Evolutionary conservation across 2,329 filamentous ascomycete species (phyloP).

Genomic region (Rachicladosporium sp.): DNA sequence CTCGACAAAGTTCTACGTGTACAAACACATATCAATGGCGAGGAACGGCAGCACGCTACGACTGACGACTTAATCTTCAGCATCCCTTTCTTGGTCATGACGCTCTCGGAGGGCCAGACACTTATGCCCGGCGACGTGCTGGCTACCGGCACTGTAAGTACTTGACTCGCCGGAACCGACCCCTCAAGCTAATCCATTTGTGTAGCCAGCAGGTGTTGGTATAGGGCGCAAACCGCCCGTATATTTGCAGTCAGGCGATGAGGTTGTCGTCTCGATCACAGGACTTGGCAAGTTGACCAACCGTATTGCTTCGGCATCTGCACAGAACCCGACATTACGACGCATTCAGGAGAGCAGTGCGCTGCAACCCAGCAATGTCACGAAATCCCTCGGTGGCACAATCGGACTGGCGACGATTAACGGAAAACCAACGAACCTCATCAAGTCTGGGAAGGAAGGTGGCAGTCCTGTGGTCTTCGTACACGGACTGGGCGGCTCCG

Average conservation of each 20-base stretch:
- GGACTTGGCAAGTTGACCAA: conserved; percentile 32
- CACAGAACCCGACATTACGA: conserved; percentile 16
- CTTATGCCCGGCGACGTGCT: conserved; percentile 40
- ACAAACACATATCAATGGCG: conserved; percentile 38
- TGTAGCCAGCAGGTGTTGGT: conserved; percentile 33
- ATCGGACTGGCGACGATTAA: not conserved
- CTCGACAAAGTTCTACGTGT: conserved; percentile 21
- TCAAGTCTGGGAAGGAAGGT: not conserved
- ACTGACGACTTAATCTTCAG: conserved; percentile 40
- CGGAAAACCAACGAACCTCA: conserved; percentile 1
- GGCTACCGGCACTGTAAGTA: conserved; percentile 33
- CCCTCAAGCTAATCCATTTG: not conserved
- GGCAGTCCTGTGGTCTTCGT: conserved; percentile 36
- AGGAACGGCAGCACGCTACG: conserved; percentile 37
- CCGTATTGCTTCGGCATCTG: conserved; percentile 21
- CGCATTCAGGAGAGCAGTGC: not conserved
- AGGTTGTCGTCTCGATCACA: conserved; percentile 31
- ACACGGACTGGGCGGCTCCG: conserved; percentile 42
- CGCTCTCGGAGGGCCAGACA: conserved; percentile 39
- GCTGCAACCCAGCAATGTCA: not conserved
- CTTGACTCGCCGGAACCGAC: conserved; percentile 7
- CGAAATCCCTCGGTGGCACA: too few relatives aligned
- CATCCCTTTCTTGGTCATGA: conserved; percentile 35
- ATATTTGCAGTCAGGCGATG: conserved; percentile 31
- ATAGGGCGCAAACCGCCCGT: conserved; percentile 34